A percentile compares a stretch with the other conserved stretches of the same genome.
phyloP scores from a whole-genome alignment of 345 rosid species.

The Stellera chamaejasme region DNA sequence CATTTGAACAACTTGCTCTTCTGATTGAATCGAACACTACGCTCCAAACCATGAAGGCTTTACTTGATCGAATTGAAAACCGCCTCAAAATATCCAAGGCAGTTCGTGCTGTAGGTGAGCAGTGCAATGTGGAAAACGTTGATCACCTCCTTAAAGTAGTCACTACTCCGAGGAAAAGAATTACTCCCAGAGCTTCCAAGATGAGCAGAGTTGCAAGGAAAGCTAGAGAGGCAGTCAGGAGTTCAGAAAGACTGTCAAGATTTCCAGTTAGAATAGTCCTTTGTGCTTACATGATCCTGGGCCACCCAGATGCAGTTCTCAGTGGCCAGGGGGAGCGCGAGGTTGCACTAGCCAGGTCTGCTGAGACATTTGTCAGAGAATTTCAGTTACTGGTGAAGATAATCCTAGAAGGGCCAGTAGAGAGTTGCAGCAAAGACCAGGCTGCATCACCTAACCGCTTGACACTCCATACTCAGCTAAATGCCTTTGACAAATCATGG shows the following conservation, averaged over 20 bases:
- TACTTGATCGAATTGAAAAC: conserved; percentile 77
- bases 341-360: conserved; percentile 58
- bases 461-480: conserved; percentile 73
- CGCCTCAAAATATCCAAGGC: conserved; percentile 56
- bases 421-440: conserved; percentile 48
- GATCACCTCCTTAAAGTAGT: conserved; percentile 91
- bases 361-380: conserved; percentile 52
- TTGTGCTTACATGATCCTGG: conserved; percentile 92
- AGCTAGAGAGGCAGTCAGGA: conserved; percentile 34
- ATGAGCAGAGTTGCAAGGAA: conserved; percentile 53
- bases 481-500: conserved; percentile 83
- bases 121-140: conserved; percentile 47
- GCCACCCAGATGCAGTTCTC: conserved; percentile 95
- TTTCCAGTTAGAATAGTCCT: conserved; percentile 85
- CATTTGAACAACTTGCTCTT: conserved; percentile 80
- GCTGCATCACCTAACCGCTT: conserved; percentile 32
- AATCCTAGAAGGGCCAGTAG: conserved; percentile 65
- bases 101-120: conserved; percentile 20
- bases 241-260: conserved; percentile 42
- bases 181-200: conserved; percentile 26
- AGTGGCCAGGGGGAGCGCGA: conserved; percentile 89
- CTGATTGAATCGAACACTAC: conserved; percentile 58
- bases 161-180: conserved; percentile 58
- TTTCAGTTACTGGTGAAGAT: conserved; percentile 66
- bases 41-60: conserved; percentile 46